phyloP scores from a whole-genome alignment of 2,329 filamentous ascomycete species.

The Fusarium sp. region DNA sequence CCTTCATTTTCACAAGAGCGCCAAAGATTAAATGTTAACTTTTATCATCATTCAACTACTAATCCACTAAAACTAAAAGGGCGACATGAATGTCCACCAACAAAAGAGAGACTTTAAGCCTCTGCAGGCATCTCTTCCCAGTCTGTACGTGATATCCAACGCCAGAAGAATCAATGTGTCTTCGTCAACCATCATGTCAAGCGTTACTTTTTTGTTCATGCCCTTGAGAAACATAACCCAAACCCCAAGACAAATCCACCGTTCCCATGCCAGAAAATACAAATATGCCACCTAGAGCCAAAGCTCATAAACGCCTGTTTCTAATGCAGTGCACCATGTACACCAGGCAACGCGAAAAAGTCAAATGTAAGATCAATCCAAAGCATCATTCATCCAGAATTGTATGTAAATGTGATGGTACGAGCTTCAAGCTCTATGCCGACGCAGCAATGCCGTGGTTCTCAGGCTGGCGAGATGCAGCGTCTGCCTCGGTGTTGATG shows the following conservation, averaged over 20 bases:
- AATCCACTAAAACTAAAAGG: slow-evolving; percentile 22
- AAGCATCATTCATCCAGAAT: slow-evolving; percentile 2
- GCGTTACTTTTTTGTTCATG: slow-evolving; percentile 40
- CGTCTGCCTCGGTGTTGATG: slow-evolving; percentile 46
- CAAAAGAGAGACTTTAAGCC: slow-evolving; percentile 18
- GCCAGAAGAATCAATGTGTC: slow-evolving; percentile 35
- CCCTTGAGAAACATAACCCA: slow-evolving; percentile 27
- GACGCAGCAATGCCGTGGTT: slow-evolving; percentile 34
- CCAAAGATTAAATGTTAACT: slow-evolving; percentile 12
- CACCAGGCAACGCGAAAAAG: slow-evolving; percentile 32
- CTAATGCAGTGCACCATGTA: slow-evolving; percentile 38
- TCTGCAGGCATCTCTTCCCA: slow-evolving; percentile 20
- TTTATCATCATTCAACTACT: slow-evolving; percentile 30
- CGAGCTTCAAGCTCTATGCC: slow-evolving; percentile 22
- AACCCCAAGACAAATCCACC: slow-evolving; percentile 16
- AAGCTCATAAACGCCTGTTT: slow-evolving; percentile 41
- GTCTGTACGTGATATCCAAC: slow-evolving; percentile 36
- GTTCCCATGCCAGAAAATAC: slow-evolving; percentile 18
- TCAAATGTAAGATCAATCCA: slow-evolving; percentile 25
- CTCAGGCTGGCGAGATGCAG: slow-evolving; percentile 24
- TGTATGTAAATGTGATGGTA: neutral
- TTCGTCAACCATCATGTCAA: slow-evolving; percentile 43
- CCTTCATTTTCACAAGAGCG: neutral
- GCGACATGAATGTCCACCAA: slow-evolving; percentile 8
- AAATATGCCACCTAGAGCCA: slow-evolving; percentile 36